Conservation (phyloP, 2,329 filamentous ascomycete species). For the Akanthomyces muscarius region DNA sequence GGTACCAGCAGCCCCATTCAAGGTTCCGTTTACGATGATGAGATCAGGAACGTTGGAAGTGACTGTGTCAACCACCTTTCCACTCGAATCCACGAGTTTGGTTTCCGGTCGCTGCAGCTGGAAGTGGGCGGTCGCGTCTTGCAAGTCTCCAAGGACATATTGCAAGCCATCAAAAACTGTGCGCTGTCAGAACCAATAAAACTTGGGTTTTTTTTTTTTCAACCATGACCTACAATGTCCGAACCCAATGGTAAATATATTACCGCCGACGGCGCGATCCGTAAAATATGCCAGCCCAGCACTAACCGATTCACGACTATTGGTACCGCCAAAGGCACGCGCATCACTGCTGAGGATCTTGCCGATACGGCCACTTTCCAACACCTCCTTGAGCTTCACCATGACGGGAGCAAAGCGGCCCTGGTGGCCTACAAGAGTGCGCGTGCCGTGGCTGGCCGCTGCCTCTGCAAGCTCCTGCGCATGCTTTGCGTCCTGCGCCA, state of each 20-base stretch:
- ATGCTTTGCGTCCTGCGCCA: slow-evolving; percentile 41
- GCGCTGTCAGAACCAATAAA: not conserved
- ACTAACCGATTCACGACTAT: slow-evolving; percentile 30
- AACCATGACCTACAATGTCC: slow-evolving; percentile 35
- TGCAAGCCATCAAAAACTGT: slow-evolving; percentile 44
- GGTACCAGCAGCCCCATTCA: slow-evolving; percentile 27
- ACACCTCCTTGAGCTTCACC: slow-evolving; percentile 40
- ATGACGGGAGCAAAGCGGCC: slow-evolving; percentile 43
- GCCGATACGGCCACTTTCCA: slow-evolving; percentile 45
- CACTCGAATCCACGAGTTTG: slow-evolving; percentile 31
- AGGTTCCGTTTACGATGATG: slow-evolving; percentile 32
- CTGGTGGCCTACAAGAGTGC: slow-evolving; percentile 47
- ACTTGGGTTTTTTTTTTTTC: not conserved
- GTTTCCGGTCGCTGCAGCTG: slow-evolving; percentile 42
- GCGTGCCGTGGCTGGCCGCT: slow-evolving; percentile 29
- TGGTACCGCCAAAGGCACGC: slow-evolving; percentile 34
- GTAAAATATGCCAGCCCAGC: slow-evolving; percentile 44
- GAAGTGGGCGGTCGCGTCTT: slow-evolving; percentile 35
- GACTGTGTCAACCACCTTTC: slow-evolving; percentile 30
- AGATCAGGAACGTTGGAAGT: slow-evolving; percentile 43
- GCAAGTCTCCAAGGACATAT: slow-evolving; percentile 43
- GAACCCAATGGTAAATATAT: slow-evolving; percentile 39
- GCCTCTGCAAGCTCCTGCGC: slow-evolving; percentile 39
- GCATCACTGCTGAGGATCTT: slow-evolving; percentile 49
- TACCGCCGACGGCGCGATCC: slow-evolving; percentile 44